Conservation (phyloP, 176 grass and related monocot genomes). For the Cenchrus fungigraminus region DNA sequence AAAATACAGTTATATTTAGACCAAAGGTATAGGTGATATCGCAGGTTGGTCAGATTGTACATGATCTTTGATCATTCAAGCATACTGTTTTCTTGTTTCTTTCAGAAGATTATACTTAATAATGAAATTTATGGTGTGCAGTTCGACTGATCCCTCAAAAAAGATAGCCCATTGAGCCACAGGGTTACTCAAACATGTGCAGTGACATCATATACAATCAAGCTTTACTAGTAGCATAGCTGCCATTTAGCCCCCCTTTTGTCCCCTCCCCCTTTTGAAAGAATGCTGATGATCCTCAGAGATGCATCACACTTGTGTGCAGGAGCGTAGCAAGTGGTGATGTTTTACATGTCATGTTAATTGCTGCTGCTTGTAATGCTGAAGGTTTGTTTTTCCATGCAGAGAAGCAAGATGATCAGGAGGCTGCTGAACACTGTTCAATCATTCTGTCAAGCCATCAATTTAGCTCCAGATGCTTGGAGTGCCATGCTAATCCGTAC, state of each 20-base stretch:
- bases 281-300: conserved; percentile 9
- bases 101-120: not conserved
- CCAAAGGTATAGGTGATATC: not conserved
- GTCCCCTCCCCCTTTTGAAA: not conserved
- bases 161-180: not conserved
- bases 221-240: not conserved
- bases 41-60: not conserved
- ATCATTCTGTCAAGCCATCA: conserved; percentile 65
- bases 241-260: not conserved
- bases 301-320: conserved; percentile 1
- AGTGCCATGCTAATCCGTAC: conserved; percentile 74
- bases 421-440: conserved; percentile 68
- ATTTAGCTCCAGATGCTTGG: conserved; percentile 80
- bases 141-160: not conserved
- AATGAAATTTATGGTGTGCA: not conserved
- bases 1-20: not conserved
- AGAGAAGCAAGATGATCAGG: conserved; percentile 74
- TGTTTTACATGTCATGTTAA: conserved; percentile 27
- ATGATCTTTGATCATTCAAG: not conserved
- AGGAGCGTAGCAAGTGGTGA: not conserved
- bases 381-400: conserved; percentile 35
- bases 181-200: not conserved
- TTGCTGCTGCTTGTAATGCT: conserved; percentile 2
- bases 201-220: not conserved
- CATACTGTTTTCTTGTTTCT: not conserved